phyloP scores from a whole-genome alignment of 2,329 filamentous ascomycete genomes.

The Ilyonectria robusta region DNA sequence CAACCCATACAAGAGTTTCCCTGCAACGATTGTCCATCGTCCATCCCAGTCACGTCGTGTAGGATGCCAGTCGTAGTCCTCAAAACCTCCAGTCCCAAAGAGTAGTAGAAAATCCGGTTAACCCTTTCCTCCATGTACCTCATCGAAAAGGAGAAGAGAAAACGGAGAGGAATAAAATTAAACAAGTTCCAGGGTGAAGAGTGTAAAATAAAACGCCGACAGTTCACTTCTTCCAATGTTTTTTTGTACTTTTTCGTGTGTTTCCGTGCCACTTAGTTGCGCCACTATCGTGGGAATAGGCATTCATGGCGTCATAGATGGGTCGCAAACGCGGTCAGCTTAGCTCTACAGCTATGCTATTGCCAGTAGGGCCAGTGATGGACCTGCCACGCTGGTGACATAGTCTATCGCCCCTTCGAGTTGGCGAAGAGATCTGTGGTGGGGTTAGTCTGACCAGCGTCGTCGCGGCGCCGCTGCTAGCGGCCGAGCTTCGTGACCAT shows the following conservation, averaged over 20 bases:
- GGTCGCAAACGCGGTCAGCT: slow-evolving; percentile 10
- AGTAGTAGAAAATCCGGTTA: slow-evolving; percentile 35
- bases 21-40: slow-evolving; percentile 34
- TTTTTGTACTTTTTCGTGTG: slow-evolving; percentile 35
- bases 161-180: slow-evolving; percentile 40
- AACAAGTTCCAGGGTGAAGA: slow-evolving; percentile 42
- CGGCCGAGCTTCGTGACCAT: slow-evolving; percentile 48
- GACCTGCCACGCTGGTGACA: slow-evolving; percentile 21
- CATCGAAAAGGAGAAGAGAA: slow-evolving; percentile 32
- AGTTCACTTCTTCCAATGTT: slow-evolving; percentile 33
- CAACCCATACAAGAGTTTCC: slow-evolving; percentile 18
- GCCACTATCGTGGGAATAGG: slow-evolving; percentile 1
- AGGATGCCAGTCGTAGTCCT: slow-evolving; percentile 31
- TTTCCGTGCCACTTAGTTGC: slow-evolving; percentile 4
- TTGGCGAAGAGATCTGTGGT: slow-evolving; percentile 56
- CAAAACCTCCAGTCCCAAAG: slow-evolving; percentile 40
- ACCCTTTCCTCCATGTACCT: slow-evolving; percentile 34
- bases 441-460: slow-evolving; percentile 49
- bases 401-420: slow-evolving; percentile 54
- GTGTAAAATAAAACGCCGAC: slow-evolving; percentile 37
- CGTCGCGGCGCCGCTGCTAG: slow-evolving; percentile 36
- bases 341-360: slow-evolving; percentile 9
- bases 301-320: slow-evolving; percentile 5
- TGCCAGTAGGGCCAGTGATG: slow-evolving; percentile 13
- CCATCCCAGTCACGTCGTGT: slow-evolving; percentile 34